Conservation (phyloP, 2,329 filamentous ascomycete genomes). For the Colletotrichum sp. region DNA sequence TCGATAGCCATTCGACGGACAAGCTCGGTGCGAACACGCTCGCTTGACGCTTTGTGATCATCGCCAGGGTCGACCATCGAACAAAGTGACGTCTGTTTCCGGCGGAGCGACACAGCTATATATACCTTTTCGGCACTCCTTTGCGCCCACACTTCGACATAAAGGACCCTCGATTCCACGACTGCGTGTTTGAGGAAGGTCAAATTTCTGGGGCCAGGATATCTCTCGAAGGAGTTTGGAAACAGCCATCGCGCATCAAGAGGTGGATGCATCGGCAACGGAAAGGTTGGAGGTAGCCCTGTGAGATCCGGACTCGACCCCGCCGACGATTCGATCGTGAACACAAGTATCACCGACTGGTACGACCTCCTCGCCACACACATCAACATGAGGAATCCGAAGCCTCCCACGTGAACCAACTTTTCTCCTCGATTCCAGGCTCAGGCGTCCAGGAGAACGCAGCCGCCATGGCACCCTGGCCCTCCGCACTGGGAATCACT, state of each 20-base stretch:
- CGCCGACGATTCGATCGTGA: background rate
- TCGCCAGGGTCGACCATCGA: background rate
- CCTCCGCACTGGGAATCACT: background rate
- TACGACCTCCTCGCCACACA: background rate
- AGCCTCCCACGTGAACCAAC: constrained; percentile 16
- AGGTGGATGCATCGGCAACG: background rate
- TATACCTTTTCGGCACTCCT: background rate
- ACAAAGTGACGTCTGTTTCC: background rate
- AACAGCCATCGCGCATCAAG: background rate
- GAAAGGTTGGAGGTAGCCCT: background rate
- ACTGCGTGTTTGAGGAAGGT: background rate
- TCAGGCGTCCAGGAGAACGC: background rate
- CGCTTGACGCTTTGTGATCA: background rate
- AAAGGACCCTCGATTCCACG: background rate
- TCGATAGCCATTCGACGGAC: background rate
- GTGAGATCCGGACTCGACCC: background rate
- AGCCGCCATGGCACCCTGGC: constrained; percentile 17
- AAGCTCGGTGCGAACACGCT: background rate
- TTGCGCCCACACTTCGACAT: background rate
- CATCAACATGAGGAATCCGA: constrained; percentile 19
- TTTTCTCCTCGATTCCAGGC: background rate
- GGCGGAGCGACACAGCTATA: background rate
- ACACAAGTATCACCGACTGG: background rate
- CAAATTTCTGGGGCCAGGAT: background rate
- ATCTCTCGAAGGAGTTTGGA: background rate